Percentiles rank a stretch among this genome's conserved stretches.
Conservation (phyloP, 805 yeast genomes). For the Ogataea kodamae region DNA sequence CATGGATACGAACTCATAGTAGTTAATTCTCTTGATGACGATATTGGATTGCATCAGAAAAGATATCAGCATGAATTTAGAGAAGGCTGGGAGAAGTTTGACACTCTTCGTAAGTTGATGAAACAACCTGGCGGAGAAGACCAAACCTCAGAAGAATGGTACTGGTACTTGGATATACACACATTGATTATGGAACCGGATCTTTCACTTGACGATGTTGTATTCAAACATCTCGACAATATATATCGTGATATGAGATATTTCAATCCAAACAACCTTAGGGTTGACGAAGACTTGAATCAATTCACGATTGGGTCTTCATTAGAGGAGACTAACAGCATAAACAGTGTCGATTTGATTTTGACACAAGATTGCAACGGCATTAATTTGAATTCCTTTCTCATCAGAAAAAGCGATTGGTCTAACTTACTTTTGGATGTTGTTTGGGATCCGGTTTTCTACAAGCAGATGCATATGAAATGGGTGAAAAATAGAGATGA, state of each 20-base stretch:
- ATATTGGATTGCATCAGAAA: conserved; percentile 41
- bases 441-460: conserved; percentile 41
- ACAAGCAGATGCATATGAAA: conserved; percentile 33
- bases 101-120: conserved; percentile 35
- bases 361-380: conserved; percentile 42
- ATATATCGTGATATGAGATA: conserved; percentile 33
- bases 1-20: conserved; percentile 49
- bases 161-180: conserved; percentile 40
- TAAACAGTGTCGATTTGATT: conserved; percentile 37
- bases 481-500: conserved; percentile 29
- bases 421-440: conserved; percentile 35
- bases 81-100: conserved; percentile 45
- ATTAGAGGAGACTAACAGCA: conserved; percentile 21
- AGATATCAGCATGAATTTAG: conserved; percentile 48
- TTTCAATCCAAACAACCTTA: conserved; percentile 36
- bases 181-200: conserved; percentile 42
- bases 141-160: conserved; percentile 34
- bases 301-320: conserved; percentile 22
- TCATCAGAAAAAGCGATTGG: conserved; percentile 39
- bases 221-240: conserved; percentile 32
- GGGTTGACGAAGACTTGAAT: conserved; percentile 29
- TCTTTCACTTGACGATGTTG: conserved; percentile 32
- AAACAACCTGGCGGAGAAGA: conserved; percentile 30
- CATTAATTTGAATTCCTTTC: conserved; percentile 38
- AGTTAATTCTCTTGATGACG: conserved; percentile 28